Evolutionary conservation across 1,284 basidiomycete species (phyloP).

Genomic region (Porogramme epimiltina): DNA sequence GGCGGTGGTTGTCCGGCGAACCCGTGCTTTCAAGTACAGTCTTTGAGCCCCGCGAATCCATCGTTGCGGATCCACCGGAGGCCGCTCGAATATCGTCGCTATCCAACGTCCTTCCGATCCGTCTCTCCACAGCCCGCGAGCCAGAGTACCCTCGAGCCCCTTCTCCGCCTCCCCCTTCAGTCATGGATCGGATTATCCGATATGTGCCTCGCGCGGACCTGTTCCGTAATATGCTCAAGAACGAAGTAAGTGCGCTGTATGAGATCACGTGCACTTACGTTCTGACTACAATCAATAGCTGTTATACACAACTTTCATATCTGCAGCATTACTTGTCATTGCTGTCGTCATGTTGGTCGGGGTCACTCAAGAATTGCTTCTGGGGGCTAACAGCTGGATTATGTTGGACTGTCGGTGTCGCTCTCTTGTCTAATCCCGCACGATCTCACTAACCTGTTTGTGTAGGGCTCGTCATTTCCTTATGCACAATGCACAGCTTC

Average conservation of each 20-base stretch:
- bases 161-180: conserved; percentile 38
- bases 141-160: conserved; percentile 6
- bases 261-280: neutral
- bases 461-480: conserved; percentile 58
- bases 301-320: conserved; percentile 58
- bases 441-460: conserved; percentile 6
- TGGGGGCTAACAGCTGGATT: conserved; percentile 55
- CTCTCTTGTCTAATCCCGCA: conserved; percentile 6
- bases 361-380: conserved; percentile 44
- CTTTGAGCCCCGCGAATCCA: conserved; percentile 27
- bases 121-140: conserved; percentile 15
- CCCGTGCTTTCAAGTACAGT: conserved; percentile 18
- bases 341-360: conserved; percentile 55
- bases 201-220: conserved; percentile 55
- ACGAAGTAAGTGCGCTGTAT: conserved; percentile 49
- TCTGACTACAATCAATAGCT: conserved; percentile 40
- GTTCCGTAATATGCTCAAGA: conserved; percentile 50
- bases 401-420: conserved; percentile 59
- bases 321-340: conserved; percentile 49
- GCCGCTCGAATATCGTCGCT: conserved; percentile 17
- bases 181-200: conserved; percentile 46
- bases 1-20: conserved; percentile 18
- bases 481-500: conserved; percentile 63
- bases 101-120: conserved; percentile 12
- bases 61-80: conserved; percentile 16